Evolutionary conservation across 495 filamentous ascomycete species (phyloP).

Genomic region (Copromyces sp.): DNA sequence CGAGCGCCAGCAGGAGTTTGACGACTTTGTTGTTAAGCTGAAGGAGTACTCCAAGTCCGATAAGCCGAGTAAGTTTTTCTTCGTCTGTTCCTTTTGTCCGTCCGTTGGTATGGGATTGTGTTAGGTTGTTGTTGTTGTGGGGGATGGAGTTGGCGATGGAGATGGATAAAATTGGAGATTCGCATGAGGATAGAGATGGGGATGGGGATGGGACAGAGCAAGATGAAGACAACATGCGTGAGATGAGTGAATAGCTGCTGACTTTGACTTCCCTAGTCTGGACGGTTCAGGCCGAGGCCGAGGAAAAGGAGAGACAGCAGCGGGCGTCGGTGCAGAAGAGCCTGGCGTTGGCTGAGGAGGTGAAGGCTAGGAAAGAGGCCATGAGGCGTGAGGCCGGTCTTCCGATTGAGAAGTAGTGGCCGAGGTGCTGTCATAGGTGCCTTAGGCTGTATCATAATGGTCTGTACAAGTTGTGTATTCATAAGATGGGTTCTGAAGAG

Average conservation of each 20-base stretch:
- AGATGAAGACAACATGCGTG: background rate
- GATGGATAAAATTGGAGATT: too few species aligned
- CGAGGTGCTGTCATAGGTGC: background rate
- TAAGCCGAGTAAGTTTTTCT: slow-evolving; percentile 53
- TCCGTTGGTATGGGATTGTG: background rate
- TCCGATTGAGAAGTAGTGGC: background rate
- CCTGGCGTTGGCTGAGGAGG: slow-evolving; percentile 41
- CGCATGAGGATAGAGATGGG: too few species aligned
- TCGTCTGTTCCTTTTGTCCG: background rate
- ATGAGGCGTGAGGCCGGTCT: slow-evolving; percentile 42
- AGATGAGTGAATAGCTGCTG: background rate
- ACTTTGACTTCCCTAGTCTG: slow-evolving; percentile 42
- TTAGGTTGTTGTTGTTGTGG: background rate
- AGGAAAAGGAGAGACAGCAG: slow-evolving; percentile 45
- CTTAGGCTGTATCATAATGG: background rate
- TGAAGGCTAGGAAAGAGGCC: slow-evolving; percentile 52
- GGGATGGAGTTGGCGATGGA: background rate
- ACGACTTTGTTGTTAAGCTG: slow-evolving; percentile 71
- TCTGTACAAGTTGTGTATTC: background rate
- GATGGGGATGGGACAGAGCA: background rate
- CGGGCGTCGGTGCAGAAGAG: slow-evolving; percentile 24
- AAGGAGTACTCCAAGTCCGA: slow-evolving; percentile 85
- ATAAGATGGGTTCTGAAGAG: background rate
- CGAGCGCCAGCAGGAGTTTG: slow-evolving; percentile 69
- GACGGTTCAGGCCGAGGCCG: slow-evolving; percentile 55